Evolutionary conservation across 2,329 filamentous ascomycete species (phyloP).

Genomic region (Knufia petricola): DNA sequence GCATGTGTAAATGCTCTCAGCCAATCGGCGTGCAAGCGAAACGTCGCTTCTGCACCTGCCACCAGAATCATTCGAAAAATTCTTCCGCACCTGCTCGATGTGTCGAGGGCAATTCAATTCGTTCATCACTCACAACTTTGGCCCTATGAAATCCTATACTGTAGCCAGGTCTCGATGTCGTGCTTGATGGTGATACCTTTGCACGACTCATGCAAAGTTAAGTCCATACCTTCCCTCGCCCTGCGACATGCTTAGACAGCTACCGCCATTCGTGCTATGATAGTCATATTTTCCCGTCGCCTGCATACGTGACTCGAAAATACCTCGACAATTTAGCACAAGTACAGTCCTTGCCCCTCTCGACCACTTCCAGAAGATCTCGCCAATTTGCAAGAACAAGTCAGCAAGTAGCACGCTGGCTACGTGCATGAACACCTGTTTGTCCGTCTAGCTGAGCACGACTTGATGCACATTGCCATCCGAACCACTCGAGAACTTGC

Average conservation of each 20-base stretch:
- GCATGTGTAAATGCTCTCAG: neutral
- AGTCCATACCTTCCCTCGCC: neutral
- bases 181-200: neutral
- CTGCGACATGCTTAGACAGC: neutral
- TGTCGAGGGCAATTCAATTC: neutral
- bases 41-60: neutral
- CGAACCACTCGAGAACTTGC: neutral
- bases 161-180: neutral
- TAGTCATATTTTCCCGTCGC: neutral
- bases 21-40: slow-evolving; percentile 5
- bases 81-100: neutral
- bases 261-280: neutral
- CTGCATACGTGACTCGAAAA: neutral
- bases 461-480: slow-evolving; percentile 1
- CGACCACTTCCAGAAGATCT: slow-evolving; percentile 1
- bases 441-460: slow-evolving; percentile 9
- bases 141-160: too few relatives aligned
- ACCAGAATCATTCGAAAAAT: neutral
- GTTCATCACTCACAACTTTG: neutral
- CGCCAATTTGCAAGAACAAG: slow-evolving; percentile 16
- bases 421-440: slow-evolving; percentile 23
- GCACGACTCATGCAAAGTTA: neutral
- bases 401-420: neutral
- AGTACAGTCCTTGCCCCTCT: neutral
- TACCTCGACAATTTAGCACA: neutral